Evolutionary conservation across 75 land plant genomes (phyloP), one percentile per base, ranked within the genome.

Genomic region (Pinus albicaulis): DNA sequence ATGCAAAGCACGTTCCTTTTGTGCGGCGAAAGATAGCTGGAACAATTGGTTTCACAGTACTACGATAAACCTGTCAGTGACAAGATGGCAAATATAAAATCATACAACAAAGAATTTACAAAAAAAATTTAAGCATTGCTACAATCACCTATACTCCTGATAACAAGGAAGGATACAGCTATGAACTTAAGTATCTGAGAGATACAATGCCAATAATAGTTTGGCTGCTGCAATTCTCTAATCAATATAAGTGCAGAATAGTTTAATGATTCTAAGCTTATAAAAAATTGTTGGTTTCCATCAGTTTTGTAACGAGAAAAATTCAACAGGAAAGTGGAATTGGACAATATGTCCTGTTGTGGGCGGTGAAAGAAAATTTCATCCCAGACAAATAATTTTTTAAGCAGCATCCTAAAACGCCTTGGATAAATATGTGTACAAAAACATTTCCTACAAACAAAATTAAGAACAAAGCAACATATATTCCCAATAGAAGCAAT

Each of bases 1-100:
- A 83, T 14, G 85, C 85, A 74, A 83, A 83, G 57, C 85, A 83
- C 1, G 85, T 83, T 78, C 83, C 85, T 56, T 83, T 83, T 31
- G 85, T 83, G 44, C 83, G 83, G 34, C 52, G 78, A 31, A 83
- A 83, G 56, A 83, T 80, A 14, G 82, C 76, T 12, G 85, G 85
- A 56, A 83, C 76, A 55, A 83, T 83, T 14, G 85, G 85, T 28
- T 83, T 74, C 20, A 83, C 78, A 23, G 85, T 83, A 25, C 79
- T 48, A 19, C 81, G 63, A 71, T 80, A 80, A 13, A 80, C 82
- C 82, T 80, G 78, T 25, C 23, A 76, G n/a, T 68, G 20, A 12
- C 11, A 48, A 68, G 41, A 1, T 64, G 31, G 31, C 16, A 64
- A 16, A 20, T 68, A 38, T 8, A 20, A 41, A 68, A 16, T 41